Evolutionary conservation across 495 filamentous ascomycete species (phyloP).

Genomic region (Aspergillus incahuasiensis): DNA sequence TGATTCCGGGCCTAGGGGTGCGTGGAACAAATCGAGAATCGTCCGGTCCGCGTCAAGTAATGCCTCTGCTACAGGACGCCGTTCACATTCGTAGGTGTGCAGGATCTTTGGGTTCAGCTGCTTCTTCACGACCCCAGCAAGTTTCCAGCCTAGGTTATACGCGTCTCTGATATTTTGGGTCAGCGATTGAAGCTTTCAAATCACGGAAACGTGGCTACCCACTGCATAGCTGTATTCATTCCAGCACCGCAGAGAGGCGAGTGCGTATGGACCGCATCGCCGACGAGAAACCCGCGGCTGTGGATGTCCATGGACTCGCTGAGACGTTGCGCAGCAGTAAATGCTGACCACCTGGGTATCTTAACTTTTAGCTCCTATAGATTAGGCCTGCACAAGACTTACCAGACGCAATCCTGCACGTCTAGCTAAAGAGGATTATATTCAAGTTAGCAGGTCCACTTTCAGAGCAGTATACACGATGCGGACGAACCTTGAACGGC

Average conservation of each 20-base stretch:
- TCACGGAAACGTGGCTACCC: conserved; percentile 34
- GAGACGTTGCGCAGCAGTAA: conserved; percentile 57
- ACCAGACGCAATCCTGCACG: not conserved
- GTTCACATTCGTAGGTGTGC: not conserved
- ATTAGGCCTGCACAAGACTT: not conserved
- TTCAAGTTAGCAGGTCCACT: no score
- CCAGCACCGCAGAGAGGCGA: conserved; percentile 72
- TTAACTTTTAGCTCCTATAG: not conserved
- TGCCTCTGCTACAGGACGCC: not conserved
- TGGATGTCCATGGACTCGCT: conserved; percentile 53
- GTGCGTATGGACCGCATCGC: conserved; percentile 55
- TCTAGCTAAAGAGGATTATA: not conserved
- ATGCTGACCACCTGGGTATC: not conserved
- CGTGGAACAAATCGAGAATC: not conserved
- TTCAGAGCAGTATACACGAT: no score
- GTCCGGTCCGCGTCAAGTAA: not conserved
- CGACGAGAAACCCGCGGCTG: conserved; percentile 62
- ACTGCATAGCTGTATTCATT: conserved; percentile 68
- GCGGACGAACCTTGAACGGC: not conserved
- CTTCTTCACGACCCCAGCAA: not conserved
- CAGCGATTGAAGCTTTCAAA: not conserved
- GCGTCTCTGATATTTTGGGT: not conserved
- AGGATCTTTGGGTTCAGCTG: not conserved
- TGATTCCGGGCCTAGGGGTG: not conserved
- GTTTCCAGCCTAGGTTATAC: not conserved